Percentiles rank a stretch among this genome's conserved stretches.
phyloP scores from a whole-genome alignment of 441 rosid species.

The Capsella rubella region DNA sequence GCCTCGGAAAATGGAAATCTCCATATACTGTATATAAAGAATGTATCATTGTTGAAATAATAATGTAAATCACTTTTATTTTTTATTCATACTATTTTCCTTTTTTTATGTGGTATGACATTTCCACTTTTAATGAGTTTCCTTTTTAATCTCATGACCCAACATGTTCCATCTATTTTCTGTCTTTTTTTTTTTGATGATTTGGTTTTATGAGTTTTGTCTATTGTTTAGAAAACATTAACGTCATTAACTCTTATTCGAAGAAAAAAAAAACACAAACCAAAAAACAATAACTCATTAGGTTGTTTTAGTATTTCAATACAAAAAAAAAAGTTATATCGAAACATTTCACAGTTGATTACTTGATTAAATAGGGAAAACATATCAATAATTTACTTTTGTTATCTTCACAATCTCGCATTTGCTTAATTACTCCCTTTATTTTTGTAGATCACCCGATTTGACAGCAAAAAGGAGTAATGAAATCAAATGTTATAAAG shows the following conservation, averaged over 20 bases:
- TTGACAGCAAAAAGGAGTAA: conserved; percentile 38
- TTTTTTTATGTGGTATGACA: conserved; percentile 20
- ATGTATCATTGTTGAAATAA: conserved; percentile 15
- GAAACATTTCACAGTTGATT: not conserved
- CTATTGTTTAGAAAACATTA: not conserved
- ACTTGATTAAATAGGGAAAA: not conserved
- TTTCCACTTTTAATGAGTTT: conserved; percentile 43
- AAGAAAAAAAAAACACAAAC: not conserved
- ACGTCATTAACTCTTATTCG: not conserved
- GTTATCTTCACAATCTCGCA: not conserved
- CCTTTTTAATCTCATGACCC: conserved; percentile 40
- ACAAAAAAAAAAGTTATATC: not conserved
- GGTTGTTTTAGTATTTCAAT: too few species aligned
- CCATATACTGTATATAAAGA: not conserved
- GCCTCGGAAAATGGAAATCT: conserved; percentile 38
- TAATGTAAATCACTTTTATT: conserved; percentile 31
- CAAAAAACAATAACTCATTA: not conserved
- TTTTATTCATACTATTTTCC: not conserved
- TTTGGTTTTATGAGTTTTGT: conserved; percentile 20
- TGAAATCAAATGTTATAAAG: conserved; percentile 41
- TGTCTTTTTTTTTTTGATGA: conserved; percentile 7
- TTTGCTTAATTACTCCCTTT: conserved; percentile 12
- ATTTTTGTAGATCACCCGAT: conserved; percentile 27
- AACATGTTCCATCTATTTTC: conserved; percentile 35
- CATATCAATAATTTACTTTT: not conserved